Conservation (phyloP, 2,329 filamentous ascomycete genomes). For the Ophidiomyces ophidiicola region DNA sequence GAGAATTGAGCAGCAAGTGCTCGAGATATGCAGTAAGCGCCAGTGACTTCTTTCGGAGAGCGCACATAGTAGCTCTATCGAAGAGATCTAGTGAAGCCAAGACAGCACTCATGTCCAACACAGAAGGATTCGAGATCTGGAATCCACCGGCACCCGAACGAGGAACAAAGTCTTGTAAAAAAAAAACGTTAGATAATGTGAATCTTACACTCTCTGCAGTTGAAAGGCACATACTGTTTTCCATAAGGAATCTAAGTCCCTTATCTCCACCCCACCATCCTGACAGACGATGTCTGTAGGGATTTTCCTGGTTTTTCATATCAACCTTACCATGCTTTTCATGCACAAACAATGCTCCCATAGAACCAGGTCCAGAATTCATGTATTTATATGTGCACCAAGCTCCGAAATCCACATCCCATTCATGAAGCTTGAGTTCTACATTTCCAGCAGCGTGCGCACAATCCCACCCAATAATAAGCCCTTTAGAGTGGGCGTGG, state of each 20-base stretch:
- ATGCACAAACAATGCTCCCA: conserved; percentile 71
- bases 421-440: conserved; percentile 65
- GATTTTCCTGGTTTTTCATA: conserved; percentile 27
- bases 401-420: conserved; percentile 80
- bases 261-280: conserved; percentile 87
- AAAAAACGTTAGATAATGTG: neutral
- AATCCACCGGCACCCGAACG: conserved; percentile 68
- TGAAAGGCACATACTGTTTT: conserved; percentile 42
- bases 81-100: conserved; percentile 63
- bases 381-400: conserved; percentile 97
- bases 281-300: conserved; percentile 54
- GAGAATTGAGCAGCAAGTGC: conserved; percentile 41
- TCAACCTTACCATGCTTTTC: conserved; percentile 49
- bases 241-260: conserved; percentile 66
- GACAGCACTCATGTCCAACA: conserved; percentile 64
- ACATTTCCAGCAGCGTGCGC: conserved; percentile 82
- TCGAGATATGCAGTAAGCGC: conserved; percentile 67
- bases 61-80: conserved; percentile 54
- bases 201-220: conserved; percentile 8
- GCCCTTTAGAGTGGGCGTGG: conserved; percentile 57
- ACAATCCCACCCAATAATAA: conserved; percentile 75
- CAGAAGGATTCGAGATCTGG: conserved; percentile 74
- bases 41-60: conserved; percentile 58
- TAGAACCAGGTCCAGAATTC: conserved; percentile 71
- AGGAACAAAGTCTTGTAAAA: conserved; percentile 50